Base-by-base conservation (phyloP, 2,329 filamentous ascomycete genomes). In the Colletotrichum salicis region DNA sequence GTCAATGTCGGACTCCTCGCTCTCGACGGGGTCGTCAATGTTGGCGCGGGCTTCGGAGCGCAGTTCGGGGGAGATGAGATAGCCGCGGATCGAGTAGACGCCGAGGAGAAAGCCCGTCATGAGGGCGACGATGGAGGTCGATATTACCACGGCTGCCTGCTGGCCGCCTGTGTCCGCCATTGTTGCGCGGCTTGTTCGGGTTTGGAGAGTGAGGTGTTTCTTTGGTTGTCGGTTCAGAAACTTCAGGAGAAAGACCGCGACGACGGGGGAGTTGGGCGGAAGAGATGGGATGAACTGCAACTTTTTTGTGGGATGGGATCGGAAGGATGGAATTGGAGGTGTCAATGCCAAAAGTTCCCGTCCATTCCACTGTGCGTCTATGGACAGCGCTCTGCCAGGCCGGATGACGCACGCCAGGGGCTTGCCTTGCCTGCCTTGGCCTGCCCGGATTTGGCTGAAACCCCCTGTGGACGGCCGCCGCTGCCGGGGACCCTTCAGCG, bases 21-120 rank as follows among this genome's bases (percentile, higher is more conserved):
- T 92, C 78, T 93, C 91, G 72, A 90, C 83, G 1, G 91, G 90
- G 77, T 93, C 90, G 58, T 84, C 78, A 12, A 86, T 82, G 78
- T 87, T 86, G 82, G 85, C 81, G 80, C 84, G 82, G 80, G 91
- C 84, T 86, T 92, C 84, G 79, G 89, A 80, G 76, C 81, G 84
- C 76, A 93, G 82, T 72, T 82, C 79, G 1, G 88, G 86, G n/a
- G 88, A 86, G 76, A 90, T 84, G 57, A 90, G 79, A 83, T 90
- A 90, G 68, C 89, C 89, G 68, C 82, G 86, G 72, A 89, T 88
- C 22, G 91, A 87, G 82, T 95, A 95, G 71, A 97, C 84, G 74
- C 94, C 94, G 15, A 97, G 88, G 48, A 95, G 90, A 83, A 96
- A 97, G 77, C 95, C 95, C 1, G 90, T 88, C 65, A 96, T 80